Percentiles rank a stretch among this genome's conserved stretches.
Conservation (phyloP, 2,329 filamentous ascomycete genomes). For the Chaetomium strumarium region DNA sequence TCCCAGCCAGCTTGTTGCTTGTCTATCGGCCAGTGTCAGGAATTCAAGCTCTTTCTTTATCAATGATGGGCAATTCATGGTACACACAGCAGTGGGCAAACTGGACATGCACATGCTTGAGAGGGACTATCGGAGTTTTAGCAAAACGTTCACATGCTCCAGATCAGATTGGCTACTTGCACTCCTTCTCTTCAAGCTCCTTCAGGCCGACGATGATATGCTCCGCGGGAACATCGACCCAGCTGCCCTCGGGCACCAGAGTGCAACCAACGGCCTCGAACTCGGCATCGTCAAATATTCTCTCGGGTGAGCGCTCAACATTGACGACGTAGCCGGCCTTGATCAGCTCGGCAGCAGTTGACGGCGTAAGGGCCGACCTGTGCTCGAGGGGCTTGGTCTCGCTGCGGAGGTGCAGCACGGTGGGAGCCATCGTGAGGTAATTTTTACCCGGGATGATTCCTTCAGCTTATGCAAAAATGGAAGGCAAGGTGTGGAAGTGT, state of each 20-base stretch:
- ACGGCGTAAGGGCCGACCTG: conserved; percentile 44
- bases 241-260: conserved; percentile 60
- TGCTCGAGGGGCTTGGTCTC: conserved; percentile 56
- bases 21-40: conserved; percentile 31
- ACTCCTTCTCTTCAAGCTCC: conserved; percentile 67
- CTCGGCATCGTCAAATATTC: conserved; percentile 59
- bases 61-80: background rate
- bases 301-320: conserved; percentile 60
- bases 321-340: conserved; percentile 64
- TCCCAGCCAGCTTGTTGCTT: conserved; percentile 77
- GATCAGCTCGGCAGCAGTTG: conserved; percentile 50
- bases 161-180: conserved; percentile 11
- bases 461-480: too few relatives aligned
- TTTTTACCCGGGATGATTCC: background rate
- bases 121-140: conserved; percentile 41
- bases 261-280: conserved; percentile 58
- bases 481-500: background rate
- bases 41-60: background rate
- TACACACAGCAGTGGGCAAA: conserved; percentile 52
- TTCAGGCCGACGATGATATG: conserved; percentile 72
- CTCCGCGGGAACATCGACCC: conserved; percentile 60
- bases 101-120: conserved; percentile 66
- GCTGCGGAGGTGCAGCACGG: conserved; percentile 48
- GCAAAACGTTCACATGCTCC: background rate
- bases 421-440: conserved; percentile 29